Evolutionary conservation across 2,329 filamentous ascomycete genomes (phyloP), one percentile per base, ranked within the genome.

Genomic region (Apiospora marii): DNA sequence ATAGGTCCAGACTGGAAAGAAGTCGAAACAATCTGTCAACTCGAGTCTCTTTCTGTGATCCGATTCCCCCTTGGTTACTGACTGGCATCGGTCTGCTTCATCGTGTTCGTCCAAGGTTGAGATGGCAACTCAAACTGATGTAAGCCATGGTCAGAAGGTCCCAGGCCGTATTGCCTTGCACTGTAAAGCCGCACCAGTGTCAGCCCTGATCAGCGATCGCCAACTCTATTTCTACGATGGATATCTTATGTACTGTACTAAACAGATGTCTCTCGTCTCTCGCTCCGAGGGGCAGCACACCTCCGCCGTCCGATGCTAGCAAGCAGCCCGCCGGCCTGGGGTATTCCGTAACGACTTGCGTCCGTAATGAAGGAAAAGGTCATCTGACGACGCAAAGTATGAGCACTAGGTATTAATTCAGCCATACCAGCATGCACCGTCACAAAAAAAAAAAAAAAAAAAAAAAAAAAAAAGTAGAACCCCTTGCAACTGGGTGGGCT

Each of bases 401-500:
- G 22, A 64, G 34, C 58, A 37, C 30, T 64, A n/a, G n/a, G n/a
- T n/a, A 64, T 61, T 8, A 61, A 61, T 37, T 30, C 53, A 37
- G 19, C 27, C 27, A 58, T 58, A 27, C 51, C 30, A 30, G 27
- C 27, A 58, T 58, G 51, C 51, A 58, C 51, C 27, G 14, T 58
- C 51, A 8, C 34, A 61, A 61, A 61, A 61, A 61, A 8, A 58
- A 61, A 61, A 61, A 61, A 61, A 8, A 58, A 61, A 61, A 61
- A 61, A 61, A 8, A 58, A 61, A 61, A 8, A 58, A 61, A 61
- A 61, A 61, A 61, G 53, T 61, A 61, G 64, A 68, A 44, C 41
- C 67, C 67, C 67, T 64, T 68, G 67, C 67, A 68, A n/a, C n/a
- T 30, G 44, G 41, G 67, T 68, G 67, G 67, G 41, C 67, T 68